Conservation (phyloP, 495 filamentous ascomycete genomes). For the Neurospora pannonica region DNA sequence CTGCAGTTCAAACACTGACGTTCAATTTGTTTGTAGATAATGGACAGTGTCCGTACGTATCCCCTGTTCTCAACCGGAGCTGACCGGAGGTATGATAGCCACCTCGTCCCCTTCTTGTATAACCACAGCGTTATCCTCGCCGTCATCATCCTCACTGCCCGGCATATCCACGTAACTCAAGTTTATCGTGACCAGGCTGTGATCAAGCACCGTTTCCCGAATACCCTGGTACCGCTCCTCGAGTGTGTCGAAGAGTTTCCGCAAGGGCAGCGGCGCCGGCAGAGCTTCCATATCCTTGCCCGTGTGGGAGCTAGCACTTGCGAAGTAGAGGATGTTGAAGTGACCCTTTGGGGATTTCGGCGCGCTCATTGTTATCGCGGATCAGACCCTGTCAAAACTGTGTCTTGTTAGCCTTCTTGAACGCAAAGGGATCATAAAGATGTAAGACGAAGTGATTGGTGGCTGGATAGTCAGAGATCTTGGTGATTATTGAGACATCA, state of each 20-base stretch:
- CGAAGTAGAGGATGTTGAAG: conserved; percentile 86
- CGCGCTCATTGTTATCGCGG: conserved; percentile 17
- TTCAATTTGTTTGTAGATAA: conserved; percentile 11
- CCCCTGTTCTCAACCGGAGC: conserved; percentile 48
- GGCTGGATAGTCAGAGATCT: conserved; percentile 48
- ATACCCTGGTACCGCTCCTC: conserved; percentile 80
- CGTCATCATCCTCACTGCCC: conserved; percentile 29
- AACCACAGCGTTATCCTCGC: conserved; percentile 29
- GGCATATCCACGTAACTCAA: conserved; percentile 76
- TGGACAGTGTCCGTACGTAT: not conserved
- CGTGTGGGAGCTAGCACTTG: conserved; percentile 65
- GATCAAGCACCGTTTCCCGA: conserved; percentile 55
- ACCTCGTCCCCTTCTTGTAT: conserved; percentile 82
- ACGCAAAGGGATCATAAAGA: not conserved
- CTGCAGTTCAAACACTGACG: conserved; percentile 8
- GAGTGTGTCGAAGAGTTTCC: conserved; percentile 57
- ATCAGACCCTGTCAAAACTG: not conserved
- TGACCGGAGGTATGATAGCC: conserved; percentile 94
- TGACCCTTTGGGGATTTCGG: conserved; percentile 41
- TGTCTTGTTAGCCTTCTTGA: not conserved
- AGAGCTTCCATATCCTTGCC: conserved; percentile 60
- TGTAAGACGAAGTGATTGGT: conserved; percentile 1
- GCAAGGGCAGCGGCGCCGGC: conserved; percentile 60
- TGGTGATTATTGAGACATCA: conserved; percentile 46
- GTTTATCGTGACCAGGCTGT: conserved; percentile 78